Evolutionary conservation across 2,329 filamentous ascomycete species (phyloP), one percentile per base, ranked within the genome.

Genomic region (Nectriaceae sp.): DNA sequence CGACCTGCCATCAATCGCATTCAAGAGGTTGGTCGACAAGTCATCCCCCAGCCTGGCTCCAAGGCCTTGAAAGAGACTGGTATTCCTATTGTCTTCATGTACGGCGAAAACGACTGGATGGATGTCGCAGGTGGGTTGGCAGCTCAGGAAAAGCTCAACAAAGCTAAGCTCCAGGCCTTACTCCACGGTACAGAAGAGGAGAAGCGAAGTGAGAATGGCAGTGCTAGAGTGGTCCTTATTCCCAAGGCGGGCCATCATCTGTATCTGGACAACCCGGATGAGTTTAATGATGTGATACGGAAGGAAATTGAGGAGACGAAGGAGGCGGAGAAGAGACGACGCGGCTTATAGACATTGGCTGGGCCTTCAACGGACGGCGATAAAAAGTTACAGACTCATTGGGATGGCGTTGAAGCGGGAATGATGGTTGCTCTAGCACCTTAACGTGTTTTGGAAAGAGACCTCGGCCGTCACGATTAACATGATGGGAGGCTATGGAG

Each of bases 41-140:
- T 70, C 5, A 67, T 81, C 50, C 59, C 62, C 41, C 61, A 61
- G 3, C 48, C 26, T 8, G 60, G 60, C 20, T 54, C 50, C 6
- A 51, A 56, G 10, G 48, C 58, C 15, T 47, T 61, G 35, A 70
- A 66, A 47, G 80, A 84, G 60, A 88, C 79, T 0, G 91, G 92
- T 2, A 77, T 91, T 42, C 93, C 94, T 0, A 76, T 97, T 24
- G 81, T 97, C 8, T 82, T 99, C 66, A 92, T 97, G 88, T 99
- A 99, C 65, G 94, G 94, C 54, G 92, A 97, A 62, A 86, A 94
- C 64, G 94, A 99, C 75, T 99, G 94, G 94, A 99, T 99, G 94
- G 94, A 99, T 58, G 85, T 94, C 8, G 84, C 84, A 0, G 94
- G 92, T 21, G 94, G 94, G 0, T 83, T 85, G 40, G 90, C 88